Percentiles rank a stretch among this genome's conserved stretches.
phyloP scores from a whole-genome alignment of 495 filamentous ascomycete genomes.

The Terfezia claveryi region DNA sequence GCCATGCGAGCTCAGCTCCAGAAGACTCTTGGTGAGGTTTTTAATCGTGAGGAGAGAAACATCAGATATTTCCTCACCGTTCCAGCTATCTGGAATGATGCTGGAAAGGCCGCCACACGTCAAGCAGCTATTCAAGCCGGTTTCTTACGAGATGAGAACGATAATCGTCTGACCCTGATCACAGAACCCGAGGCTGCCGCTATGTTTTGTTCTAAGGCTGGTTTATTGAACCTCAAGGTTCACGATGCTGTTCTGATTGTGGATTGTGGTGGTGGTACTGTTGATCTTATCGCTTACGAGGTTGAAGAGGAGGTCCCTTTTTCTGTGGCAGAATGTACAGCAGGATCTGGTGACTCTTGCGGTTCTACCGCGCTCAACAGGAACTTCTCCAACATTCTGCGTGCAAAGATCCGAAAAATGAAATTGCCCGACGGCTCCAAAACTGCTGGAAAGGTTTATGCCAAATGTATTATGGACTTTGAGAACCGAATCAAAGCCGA shows the following conservation, averaged over 20 bases:
- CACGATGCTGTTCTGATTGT: slow-evolving; percentile 59
- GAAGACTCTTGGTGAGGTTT: slow-evolving; percentile 55
- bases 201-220: slow-evolving; percentile 60
- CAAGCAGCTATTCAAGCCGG: slow-evolving; percentile 58
- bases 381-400: slow-evolving; percentile 59
- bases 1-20: slow-evolving; percentile 55
- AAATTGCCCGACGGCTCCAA: slow-evolving; percentile 59
- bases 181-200: slow-evolving; percentile 61
- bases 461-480: slow-evolving; percentile 71
- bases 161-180: slow-evolving; percentile 50
- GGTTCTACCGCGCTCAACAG: slow-evolving; percentile 57
- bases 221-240: slow-evolving; percentile 51
- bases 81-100: slow-evolving; percentile 64
- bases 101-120: slow-evolving; percentile 55
- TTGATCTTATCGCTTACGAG: slow-evolving; percentile 63
- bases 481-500: slow-evolving; percentile 67
- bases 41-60: slow-evolving; percentile 57
- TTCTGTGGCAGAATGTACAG: slow-evolving; percentile 55
- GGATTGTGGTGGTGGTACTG: slow-evolving; percentile 60
- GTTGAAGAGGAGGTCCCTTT: slow-evolving; percentile 61
- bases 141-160: slow-evolving; percentile 54
- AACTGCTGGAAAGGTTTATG: slow-evolving; percentile 56
- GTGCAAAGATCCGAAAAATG: slow-evolving; percentile 67
- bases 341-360: slow-evolving; percentile 58
- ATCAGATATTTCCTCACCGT: slow-evolving; percentile 59